phyloP scores from a whole-genome alignment of 768 basidiomycete species.

The Boletus sp. region DNA sequence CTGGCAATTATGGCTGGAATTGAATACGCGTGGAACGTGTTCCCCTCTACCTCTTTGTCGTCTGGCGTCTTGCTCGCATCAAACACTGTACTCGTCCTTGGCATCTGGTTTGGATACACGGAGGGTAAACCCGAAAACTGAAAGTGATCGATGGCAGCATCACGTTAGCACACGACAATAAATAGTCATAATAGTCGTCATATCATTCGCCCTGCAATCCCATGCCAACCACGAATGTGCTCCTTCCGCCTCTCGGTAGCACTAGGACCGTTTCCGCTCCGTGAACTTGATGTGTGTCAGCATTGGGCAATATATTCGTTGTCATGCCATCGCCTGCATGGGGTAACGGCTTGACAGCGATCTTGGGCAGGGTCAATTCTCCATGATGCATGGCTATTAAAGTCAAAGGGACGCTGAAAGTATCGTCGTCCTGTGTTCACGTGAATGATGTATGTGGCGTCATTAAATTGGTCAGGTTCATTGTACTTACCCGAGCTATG shows the following conservation, averaged over 20 bases:
- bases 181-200: not conserved
- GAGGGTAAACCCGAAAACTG: conserved; percentile 32
- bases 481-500: conserved; percentile 55
- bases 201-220: conserved; percentile 36
- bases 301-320: conserved; percentile 56
- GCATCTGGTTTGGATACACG: conserved; percentile 53
- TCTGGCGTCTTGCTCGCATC: conserved; percentile 54
- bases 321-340: conserved; percentile 54
- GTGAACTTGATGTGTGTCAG: conserved; percentile 81
- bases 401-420: conserved; percentile 61
- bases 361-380: conserved; percentile 71
- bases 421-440: conserved; percentile 54
- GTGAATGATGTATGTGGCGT: not conserved
- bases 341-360: conserved; percentile 62
- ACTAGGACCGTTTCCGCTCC: conserved; percentile 81
- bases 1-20: conserved; percentile 56
- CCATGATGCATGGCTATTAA: conserved; percentile 89
- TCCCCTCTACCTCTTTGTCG: conserved; percentile 72
- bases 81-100: conserved; percentile 51
- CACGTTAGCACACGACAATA: not conserved
- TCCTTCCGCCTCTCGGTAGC: conserved; percentile 78
- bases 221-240: conserved; percentile 80
- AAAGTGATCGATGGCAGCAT: not conserved
- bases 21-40: conserved; percentile 88
- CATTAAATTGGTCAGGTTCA: not conserved